Conservation (phyloP, 768 basidiomycete species). For the Suillus placidus region DNA sequence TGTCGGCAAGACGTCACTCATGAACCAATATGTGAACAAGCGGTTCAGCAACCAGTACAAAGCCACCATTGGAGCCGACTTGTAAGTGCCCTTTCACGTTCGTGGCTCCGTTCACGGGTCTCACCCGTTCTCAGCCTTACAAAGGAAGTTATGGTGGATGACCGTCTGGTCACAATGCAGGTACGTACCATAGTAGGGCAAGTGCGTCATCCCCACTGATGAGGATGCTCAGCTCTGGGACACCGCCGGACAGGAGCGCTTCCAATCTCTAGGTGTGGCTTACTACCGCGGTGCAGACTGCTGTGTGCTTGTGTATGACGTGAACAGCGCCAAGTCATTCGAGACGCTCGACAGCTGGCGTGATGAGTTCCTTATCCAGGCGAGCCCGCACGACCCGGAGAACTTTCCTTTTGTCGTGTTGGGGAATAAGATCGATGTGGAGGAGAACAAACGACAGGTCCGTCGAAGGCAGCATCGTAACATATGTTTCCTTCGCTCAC, state of each 20-base stretch:
- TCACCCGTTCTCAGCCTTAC: constrained; percentile 67
- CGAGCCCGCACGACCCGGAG: constrained; percentile 97
- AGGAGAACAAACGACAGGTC: constrained; percentile 97
- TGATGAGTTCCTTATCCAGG: constrained; percentile 98
- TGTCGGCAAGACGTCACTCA: constrained; percentile 98
- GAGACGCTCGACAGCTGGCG: constrained; percentile 99
- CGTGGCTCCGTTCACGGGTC: constrained; percentile 17
- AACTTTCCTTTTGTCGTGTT: constrained; percentile 99
- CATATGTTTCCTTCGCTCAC: not conserved
- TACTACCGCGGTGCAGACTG: constrained; percentile 99
- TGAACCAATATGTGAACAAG: constrained; percentile 99
- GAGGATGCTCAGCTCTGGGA: constrained; percentile 81
- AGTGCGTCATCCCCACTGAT: constrained; percentile 13
- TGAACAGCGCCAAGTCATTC: constrained; percentile 97
- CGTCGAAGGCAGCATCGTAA: constrained; percentile 20
- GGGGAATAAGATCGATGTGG: constrained; percentile 99
- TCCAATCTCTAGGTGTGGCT: constrained; percentile 98
- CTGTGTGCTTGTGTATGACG: constrained; percentile 98
- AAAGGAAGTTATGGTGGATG: constrained; percentile 98
- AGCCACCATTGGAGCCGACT: constrained; percentile 97
- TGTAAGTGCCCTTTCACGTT: constrained; percentile 54
- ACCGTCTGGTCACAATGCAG: constrained; percentile 98
- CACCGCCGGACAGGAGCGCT: constrained; percentile 98
- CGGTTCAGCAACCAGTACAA: constrained; percentile 99
- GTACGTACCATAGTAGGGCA: constrained; percentile 41